Conservation (phyloP, 306 rosid species). For the Macrotyloma uniflorum region DNA sequence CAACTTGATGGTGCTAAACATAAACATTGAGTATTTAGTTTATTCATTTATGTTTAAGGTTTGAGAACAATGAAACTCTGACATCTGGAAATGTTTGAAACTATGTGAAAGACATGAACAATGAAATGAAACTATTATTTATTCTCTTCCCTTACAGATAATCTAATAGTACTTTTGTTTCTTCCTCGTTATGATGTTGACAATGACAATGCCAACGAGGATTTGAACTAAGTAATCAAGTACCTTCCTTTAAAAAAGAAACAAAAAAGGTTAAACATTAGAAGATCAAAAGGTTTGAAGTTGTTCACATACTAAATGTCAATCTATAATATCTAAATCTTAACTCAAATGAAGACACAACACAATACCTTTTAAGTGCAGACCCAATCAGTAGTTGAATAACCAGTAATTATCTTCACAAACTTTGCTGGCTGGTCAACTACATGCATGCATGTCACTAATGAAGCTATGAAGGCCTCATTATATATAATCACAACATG, state of each 20-base stretch:
- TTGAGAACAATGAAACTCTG: not conserved
- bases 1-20: not conserved
- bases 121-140: not conserved
- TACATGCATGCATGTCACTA: not conserved
- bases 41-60: not conserved
- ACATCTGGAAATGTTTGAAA: not conserved
- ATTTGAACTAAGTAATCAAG: not conserved
- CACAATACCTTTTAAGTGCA: not conserved
- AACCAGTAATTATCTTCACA: not conserved
- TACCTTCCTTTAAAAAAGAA: not conserved
- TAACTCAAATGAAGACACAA: not conserved
- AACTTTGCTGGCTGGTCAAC: conserved; percentile 29
- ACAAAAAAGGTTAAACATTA: too few species aligned
- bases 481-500: conserved; percentile 24
- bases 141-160: not conserved
- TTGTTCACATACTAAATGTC: not conserved
- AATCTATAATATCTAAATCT: not conserved
- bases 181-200: not conserved
- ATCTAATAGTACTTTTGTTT: not conserved
- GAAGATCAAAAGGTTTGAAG: too few species aligned
- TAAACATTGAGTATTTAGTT: not conserved
- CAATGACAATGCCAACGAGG: not conserved
- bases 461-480: not conserved
- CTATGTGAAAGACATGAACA: too few species aligned
- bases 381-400: conserved; percentile 8